Conservation (phyloP, 805 yeast genomes). For the Saturnispora mendoncae region DNA sequence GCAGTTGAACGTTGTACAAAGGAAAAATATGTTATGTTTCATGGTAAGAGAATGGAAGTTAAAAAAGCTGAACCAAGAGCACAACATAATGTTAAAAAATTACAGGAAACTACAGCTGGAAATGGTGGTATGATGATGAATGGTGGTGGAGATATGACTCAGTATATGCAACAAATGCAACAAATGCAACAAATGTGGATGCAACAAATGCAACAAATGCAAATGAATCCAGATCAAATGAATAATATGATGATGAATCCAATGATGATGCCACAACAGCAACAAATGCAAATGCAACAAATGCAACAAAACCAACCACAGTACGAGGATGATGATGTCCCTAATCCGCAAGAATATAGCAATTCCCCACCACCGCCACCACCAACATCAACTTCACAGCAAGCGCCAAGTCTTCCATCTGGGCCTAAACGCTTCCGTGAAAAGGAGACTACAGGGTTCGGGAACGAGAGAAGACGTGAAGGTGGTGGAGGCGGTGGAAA, state of each 20-base stretch:
- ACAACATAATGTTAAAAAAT: conserved; percentile 33
- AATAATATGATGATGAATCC: conserved; percentile 7
- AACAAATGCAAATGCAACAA: conserved; percentile 6
- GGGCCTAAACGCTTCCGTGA: conserved; percentile 28
- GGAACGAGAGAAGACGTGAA: conserved; percentile 12
- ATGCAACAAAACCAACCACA: conserved; percentile 4
- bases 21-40: conserved; percentile 71
- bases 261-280: conserved; percentile 12
- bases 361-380: conserved; percentile 7
- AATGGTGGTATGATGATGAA: conserved; percentile 27
- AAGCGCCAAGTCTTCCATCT: conserved; percentile 18
- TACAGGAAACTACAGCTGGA: conserved; percentile 14
- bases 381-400: background rate
- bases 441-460: conserved; percentile 7
- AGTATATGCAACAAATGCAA: conserved; percentile 55
- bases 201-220: conserved; percentile 28
- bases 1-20: conserved; percentile 87
- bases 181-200: conserved; percentile 37
- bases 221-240: conserved; percentile 15
- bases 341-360: conserved; percentile 29
- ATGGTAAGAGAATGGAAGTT: conserved; percentile 79
- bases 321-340: conserved; percentile 27
- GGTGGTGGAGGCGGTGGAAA: conserved; percentile 14
- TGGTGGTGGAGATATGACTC: conserved; percentile 32
- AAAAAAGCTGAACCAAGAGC: conserved; percentile 80